Evolutionary conservation across 169 alveolate species (phyloP).

Genomic region (Cryptosporidium viatorum): DNA sequence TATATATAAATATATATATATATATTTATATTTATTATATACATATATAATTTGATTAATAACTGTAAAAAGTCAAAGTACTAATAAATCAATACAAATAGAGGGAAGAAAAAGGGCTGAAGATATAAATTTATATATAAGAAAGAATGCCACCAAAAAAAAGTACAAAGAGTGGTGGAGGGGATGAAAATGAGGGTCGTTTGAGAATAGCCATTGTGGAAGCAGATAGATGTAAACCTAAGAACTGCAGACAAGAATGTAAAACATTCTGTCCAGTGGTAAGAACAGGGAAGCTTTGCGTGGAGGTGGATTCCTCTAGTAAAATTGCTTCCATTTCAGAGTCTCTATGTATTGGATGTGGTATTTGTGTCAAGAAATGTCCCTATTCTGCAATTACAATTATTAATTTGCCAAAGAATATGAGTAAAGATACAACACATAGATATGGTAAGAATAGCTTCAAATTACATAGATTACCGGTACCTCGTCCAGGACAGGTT

Average conservation of each 20-base stretch:
- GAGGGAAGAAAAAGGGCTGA: not conserved
- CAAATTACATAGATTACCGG: slow-evolving; percentile 98
- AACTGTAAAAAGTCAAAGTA: not conserved
- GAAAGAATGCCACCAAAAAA: slow-evolving; percentile 74
- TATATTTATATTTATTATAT: too few relatives aligned
- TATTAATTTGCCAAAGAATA: slow-evolving; percentile 98
- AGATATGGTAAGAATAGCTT: slow-evolving; percentile 98
- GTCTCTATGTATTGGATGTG: slow-evolving; percentile 99
- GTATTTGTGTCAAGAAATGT: slow-evolving; percentile 99
- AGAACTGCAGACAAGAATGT: slow-evolving; percentile 97
- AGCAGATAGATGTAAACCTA: slow-evolving; percentile 98
- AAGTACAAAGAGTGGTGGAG: slow-evolving; percentile 71
- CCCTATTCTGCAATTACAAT: slow-evolving; percentile 98
- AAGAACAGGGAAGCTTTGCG: slow-evolving; percentile 96
- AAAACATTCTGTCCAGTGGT: slow-evolving; percentile 92
- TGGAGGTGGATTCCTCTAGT: slow-evolving; percentile 95
- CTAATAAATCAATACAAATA: too few relatives aligned
- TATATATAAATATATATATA: too few relatives aligned
- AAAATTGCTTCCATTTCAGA: slow-evolving; percentile 96
- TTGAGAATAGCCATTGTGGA: slow-evolving; percentile 97
- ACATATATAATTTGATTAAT: too few relatives aligned
- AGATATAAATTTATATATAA: too few relatives aligned
- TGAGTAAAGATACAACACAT: slow-evolving; percentile 92
- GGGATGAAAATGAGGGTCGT: slow-evolving; percentile 89
- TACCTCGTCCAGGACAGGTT: slow-evolving; percentile 98